Evolutionary conservation across 2,329 filamentous ascomycete species (phyloP).

Genomic region (Aphanoascus verrucosus): DNA sequence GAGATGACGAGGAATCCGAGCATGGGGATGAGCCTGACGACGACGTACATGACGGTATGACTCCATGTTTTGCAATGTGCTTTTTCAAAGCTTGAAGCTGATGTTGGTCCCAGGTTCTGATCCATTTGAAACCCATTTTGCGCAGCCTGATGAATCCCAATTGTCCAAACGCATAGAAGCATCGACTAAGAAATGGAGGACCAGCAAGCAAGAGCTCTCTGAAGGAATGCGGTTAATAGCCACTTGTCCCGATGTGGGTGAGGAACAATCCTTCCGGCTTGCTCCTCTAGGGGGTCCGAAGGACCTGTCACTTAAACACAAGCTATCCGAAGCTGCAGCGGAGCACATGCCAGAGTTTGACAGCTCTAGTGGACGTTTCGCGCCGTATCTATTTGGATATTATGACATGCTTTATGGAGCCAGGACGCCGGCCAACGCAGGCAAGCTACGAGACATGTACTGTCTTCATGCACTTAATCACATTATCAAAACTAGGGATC

Average conservation of each 20-base stretch:
- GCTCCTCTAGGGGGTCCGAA: slow-evolving; percentile 24
- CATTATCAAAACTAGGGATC: slow-evolving; percentile 82
- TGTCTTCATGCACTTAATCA: slow-evolving; percentile 86
- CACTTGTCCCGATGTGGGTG: slow-evolving; percentile 23
- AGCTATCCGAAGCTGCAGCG: slow-evolving; percentile 47
- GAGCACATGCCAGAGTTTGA: slow-evolving; percentile 50
- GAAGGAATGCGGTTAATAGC: slow-evolving; percentile 26
- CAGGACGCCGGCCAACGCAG: slow-evolving; percentile 58
- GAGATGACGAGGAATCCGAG: slow-evolving; percentile 25
- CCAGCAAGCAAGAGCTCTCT: slow-evolving; percentile 30
- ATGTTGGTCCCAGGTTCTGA: slow-evolving; percentile 36
- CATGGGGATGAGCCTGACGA: slow-evolving; percentile 30
- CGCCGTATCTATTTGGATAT: slow-evolving; percentile 68
- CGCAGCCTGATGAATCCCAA: slow-evolving; percentile 51
- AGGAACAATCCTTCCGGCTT: slow-evolving; percentile 17
- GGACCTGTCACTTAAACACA: slow-evolving; percentile 54
- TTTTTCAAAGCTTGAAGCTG: neutral
- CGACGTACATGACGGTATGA: slow-evolving; percentile 15
- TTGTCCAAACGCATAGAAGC: slow-evolving; percentile 44
- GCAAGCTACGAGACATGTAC: slow-evolving; percentile 57
- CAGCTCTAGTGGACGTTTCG: slow-evolving; percentile 52
- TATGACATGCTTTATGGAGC: slow-evolving; percentile 68
- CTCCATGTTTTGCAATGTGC: slow-evolving; percentile 3
- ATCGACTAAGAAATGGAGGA: slow-evolving; percentile 40
- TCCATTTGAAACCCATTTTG: slow-evolving; percentile 74